Percentiles rank a stretch among this genome's conserved stretches.
Conservation (phyloP, 2,329 filamentous ascomycete genomes). For the Juglanconis oblonga region DNA sequence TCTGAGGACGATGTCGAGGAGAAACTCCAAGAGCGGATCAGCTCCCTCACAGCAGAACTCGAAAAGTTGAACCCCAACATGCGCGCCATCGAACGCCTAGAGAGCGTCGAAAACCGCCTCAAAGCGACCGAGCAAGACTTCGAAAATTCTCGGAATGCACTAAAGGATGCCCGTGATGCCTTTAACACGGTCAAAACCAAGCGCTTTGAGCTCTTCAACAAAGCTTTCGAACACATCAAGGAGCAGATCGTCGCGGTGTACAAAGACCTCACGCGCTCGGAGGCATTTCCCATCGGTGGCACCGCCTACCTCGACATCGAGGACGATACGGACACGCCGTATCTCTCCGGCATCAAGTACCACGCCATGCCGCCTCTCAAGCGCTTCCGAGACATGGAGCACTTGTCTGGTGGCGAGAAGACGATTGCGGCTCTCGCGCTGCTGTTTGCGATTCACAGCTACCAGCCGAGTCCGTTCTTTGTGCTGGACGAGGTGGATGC, state of each 20-base stretch:
- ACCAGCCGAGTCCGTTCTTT: conserved; percentile 94
- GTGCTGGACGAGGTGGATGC: conserved; percentile 98
- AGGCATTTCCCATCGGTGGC: conserved; percentile 91
- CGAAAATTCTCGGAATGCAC: conserved; percentile 73
- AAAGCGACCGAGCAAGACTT: conserved; percentile 85
- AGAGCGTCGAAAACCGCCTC: conserved; percentile 79
- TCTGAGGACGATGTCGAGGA: conserved; percentile 71
- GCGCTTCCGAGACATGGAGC: conserved; percentile 98
- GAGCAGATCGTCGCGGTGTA: conserved; percentile 94
- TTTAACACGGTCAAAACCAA: conserved; percentile 80
- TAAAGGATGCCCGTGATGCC: conserved; percentile 72
- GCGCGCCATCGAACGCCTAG: conserved; percentile 87
- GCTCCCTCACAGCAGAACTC: conserved; percentile 70
- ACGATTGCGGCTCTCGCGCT: conserved; percentile 97
- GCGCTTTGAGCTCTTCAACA: conserved; percentile 89
- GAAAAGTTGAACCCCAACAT: conserved; percentile 97
- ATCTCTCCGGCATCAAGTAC: conserved; percentile 94
- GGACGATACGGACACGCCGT: conserved; percentile 94
- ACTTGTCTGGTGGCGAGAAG: conserved; percentile 94
- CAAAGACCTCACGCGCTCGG: conserved; percentile 86
- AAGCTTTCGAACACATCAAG: conserved; percentile 90
- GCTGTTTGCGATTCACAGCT: conserved; percentile 94
- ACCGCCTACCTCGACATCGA: conserved; percentile 84
- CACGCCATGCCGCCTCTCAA: conserved; percentile 98
- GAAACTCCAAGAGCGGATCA: conserved; percentile 73